Base-by-base conservation (phyloP, 768 basidiomycete genomes). In the Leucosporidium scottii region DNA sequence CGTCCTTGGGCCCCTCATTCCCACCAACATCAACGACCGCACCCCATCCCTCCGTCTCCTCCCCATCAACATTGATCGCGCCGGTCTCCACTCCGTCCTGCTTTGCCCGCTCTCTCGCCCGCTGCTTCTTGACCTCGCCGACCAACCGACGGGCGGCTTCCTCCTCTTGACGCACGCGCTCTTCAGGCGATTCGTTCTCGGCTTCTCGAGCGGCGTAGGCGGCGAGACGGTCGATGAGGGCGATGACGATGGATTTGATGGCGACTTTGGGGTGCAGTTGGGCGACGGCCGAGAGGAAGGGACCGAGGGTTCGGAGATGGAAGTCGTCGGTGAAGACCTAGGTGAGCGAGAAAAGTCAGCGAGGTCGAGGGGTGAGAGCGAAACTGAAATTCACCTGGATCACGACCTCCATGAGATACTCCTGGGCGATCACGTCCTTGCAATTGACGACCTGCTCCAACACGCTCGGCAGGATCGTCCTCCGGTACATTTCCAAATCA, bases 291-390 rank as follows among this genome's bases (percentile, higher is more conserved):
- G 90, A 89, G 30, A 98, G 85, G 85, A 99, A 98, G 0, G 91
- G 91, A 0, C 90, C 90, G n/a, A 98, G 86, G 0, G 91, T 87
- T 75, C 94, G 90, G 0, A 99, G 84, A 76, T 99, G 96, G 80
- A 98, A 98, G 77, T 98, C 94, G 78, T 98, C 93, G 17, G 94
- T 92, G 79, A 98, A 98, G 23, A 99, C 94, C 90, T 92, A n/a
- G n/a, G 72, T 44, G 13, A 49, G 15, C 18, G 25, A 4, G 31
- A 12, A 34, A 0, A 54, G 10, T 5, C 28, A 4, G 7, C 36
- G 44, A 9, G 2, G 39, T 44, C 39, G 39, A 17, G 39, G 3
- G 39, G 13, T 12, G 10, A 44, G 28, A 17, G 50, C 5, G 50
- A n/a, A 31, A 23, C 8, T 23, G 27, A 27, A 51, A 75, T 83